These are phyloP conservation scores for Syzygium syzygioides DNA, from an alignment of 441 rosid genomes.

Conservation along the genomic window DNA sequence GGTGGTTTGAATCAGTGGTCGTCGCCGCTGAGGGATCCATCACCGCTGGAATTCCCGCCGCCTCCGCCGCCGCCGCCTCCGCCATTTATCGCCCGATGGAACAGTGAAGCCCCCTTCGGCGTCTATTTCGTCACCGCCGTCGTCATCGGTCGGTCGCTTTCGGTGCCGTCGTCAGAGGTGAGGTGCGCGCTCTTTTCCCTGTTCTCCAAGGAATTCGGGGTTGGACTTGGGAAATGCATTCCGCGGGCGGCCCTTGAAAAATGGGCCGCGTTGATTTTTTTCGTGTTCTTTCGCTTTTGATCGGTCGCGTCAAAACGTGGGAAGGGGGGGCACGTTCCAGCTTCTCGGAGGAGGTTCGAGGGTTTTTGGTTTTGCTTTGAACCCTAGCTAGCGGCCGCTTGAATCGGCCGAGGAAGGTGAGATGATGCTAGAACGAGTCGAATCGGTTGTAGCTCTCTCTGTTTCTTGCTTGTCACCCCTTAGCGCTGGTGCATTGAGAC, in stretches of 20 bases:
- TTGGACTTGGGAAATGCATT: not conserved
- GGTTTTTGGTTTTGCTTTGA: not conserved
- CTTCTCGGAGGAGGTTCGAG: not conserved
- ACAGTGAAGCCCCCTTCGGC: not conserved
- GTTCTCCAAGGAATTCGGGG: not conserved
- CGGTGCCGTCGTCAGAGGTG: not conserved
- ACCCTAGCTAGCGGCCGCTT: not conserved
- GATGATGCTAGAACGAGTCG: not conserved
- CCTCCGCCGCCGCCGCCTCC: not conserved
- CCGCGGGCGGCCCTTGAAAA: not conserved
- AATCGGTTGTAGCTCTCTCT: not conserved
- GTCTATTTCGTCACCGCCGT: not conserved
- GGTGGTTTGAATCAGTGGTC: not conserved
- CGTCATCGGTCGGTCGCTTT: not conserved
- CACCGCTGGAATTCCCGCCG: not conserved
- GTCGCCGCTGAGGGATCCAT: not conserved
- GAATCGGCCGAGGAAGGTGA: not conserved
- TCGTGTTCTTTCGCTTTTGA: not conserved
- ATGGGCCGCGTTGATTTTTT: not conserved
- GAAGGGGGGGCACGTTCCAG: not conserved
- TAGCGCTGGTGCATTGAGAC: not conserved
- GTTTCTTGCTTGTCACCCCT: not conserved
- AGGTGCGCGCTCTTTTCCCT: not conserved
- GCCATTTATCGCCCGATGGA: not conserved
- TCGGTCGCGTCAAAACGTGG: not conserved